Evolutionary conservation across 768 basidiomycete species (phyloP).

Genomic region (Rhodotorula taiwanensis): DNA sequence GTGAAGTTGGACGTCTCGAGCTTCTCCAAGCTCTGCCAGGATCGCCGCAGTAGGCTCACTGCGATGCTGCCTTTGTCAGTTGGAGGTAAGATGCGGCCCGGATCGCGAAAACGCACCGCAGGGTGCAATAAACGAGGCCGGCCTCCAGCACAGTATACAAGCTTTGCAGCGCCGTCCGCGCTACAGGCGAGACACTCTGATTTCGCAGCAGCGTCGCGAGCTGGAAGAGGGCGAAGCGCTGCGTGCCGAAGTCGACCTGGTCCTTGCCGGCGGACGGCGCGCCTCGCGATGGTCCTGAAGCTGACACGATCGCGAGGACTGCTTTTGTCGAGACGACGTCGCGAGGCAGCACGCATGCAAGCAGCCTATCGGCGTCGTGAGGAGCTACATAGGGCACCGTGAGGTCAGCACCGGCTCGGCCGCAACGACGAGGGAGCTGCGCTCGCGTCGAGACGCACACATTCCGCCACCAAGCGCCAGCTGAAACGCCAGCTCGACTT

Average conservation of each 20-base stretch:
- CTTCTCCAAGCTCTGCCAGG: background rate
- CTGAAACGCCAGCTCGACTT: too few relatives aligned
- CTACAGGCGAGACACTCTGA: background rate
- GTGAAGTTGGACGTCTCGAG: constrained; percentile 1
- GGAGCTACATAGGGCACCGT: too few relatives aligned
- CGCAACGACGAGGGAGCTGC: too few relatives aligned
- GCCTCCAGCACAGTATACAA: background rate
- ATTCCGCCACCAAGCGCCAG: too few relatives aligned
- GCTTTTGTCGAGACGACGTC: background rate
- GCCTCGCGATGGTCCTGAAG: constrained; percentile 2
- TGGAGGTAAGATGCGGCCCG: too few relatives aligned
- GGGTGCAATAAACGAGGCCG: background rate
- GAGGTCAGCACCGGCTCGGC: too few relatives aligned
- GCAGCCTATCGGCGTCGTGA: background rate
- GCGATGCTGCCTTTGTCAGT: background rate
- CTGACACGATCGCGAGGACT: constrained; percentile 13
- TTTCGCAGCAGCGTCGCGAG: background rate
- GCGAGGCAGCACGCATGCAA: constrained; percentile 6
- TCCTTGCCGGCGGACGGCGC: background rate
- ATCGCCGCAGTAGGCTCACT: constrained; percentile 3
- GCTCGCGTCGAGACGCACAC: too few relatives aligned
- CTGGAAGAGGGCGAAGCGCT: constrained; percentile 7
- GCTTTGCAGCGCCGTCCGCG: background rate
- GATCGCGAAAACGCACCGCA: constrained; percentile 22
- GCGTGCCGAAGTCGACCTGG: constrained; percentile 6